Conservation (phyloP, 768 basidiomycete genomes). For the Dentipellis sp. region DNA sequence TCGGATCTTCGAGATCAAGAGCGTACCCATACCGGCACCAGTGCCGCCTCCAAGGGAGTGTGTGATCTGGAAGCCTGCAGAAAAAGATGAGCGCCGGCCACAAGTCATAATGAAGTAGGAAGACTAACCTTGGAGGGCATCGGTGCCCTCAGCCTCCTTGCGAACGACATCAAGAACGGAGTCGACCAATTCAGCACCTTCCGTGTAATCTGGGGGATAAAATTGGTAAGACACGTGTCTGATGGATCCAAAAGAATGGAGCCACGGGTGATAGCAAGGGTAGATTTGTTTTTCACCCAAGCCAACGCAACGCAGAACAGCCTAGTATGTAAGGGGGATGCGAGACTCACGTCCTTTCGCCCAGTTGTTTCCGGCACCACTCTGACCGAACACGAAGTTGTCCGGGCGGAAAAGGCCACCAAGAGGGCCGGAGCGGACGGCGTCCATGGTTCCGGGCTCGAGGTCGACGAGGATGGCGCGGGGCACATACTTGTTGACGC, state of each 20-base stretch:
- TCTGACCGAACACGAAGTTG: constrained; percentile 98
- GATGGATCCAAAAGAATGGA: constrained; percentile 11
- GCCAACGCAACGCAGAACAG: too few species aligned
- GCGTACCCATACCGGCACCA: constrained; percentile 99
- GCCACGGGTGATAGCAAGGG: constrained; percentile 4
- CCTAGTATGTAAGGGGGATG: too few species aligned
- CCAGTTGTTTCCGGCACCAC: constrained; percentile 99
- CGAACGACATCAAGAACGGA: constrained; percentile 96
- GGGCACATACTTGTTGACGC: constrained; percentile 94
- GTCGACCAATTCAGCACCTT: constrained; percentile 98
- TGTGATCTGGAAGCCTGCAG: constrained; percentile 91
- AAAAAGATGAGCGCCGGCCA: neutral
- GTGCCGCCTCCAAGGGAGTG: constrained; percentile 99
- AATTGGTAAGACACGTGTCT: constrained; percentile 8
- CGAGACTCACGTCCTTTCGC: constrained; percentile 90
- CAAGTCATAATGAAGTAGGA: neutral
- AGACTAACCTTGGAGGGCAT: constrained; percentile 88
- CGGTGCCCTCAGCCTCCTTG: constrained; percentile 96
- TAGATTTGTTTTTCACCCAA: too few species aligned
- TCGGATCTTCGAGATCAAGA: constrained; percentile 97
- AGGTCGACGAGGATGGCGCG: constrained; percentile 96
- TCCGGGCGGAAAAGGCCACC: constrained; percentile 94
- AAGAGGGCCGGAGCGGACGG: constrained; percentile 83
- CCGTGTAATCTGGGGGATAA: constrained; percentile 61
- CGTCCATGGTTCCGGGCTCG: constrained; percentile 96